phyloP scores from a whole-genome alignment of 805 yeast genomes.

The Kazachstania bromeliacearum region DNA sequence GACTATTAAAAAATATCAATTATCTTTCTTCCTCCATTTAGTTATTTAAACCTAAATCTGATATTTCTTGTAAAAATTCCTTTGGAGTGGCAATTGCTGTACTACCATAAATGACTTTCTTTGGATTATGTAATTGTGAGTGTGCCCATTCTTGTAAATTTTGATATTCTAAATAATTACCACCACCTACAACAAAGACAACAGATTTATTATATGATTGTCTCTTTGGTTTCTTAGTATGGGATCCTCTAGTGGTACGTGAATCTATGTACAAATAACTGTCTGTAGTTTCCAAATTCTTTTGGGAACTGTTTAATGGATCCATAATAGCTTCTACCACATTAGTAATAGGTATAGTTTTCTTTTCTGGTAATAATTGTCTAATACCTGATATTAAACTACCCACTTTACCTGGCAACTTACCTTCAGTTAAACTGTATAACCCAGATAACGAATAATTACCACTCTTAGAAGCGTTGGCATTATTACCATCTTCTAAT shows the following conservation, averaged over 20 bases:
- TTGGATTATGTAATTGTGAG: conserved; percentile 33
- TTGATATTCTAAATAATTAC: conserved; percentile 88
- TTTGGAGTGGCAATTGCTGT: conserved; percentile 65
- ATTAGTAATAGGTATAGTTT: conserved; percentile 79
- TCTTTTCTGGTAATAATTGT: conserved; percentile 78
- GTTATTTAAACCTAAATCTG: conserved; percentile 35
- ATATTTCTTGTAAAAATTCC: conserved; percentile 60
- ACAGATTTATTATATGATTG: conserved; percentile 70
- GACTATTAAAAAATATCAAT: too few species aligned
- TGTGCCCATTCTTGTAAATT: conserved; percentile 84
- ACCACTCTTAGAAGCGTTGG: conserved; percentile 24
- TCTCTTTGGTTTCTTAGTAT: conserved; percentile 79
- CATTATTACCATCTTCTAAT: conserved; percentile 26
- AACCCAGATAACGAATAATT: conserved; percentile 51
- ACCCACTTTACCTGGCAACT: conserved; percentile 80
- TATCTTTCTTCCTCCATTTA: too few species aligned
- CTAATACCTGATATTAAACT: conserved; percentile 81
- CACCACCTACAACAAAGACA: conserved; percentile 95
- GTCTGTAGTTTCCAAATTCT: conserved; percentile 67
- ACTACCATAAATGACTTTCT: conserved; percentile 75
- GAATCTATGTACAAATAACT: conserved; percentile 90
- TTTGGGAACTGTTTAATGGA: conserved; percentile 55
- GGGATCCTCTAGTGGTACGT: conserved; percentile 74
- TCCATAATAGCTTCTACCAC: conserved; percentile 89
- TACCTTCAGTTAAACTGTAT: conserved; percentile 75